Conservation (phyloP, 805 yeast species). For the Saturnispora serradocipensis region DNA sequence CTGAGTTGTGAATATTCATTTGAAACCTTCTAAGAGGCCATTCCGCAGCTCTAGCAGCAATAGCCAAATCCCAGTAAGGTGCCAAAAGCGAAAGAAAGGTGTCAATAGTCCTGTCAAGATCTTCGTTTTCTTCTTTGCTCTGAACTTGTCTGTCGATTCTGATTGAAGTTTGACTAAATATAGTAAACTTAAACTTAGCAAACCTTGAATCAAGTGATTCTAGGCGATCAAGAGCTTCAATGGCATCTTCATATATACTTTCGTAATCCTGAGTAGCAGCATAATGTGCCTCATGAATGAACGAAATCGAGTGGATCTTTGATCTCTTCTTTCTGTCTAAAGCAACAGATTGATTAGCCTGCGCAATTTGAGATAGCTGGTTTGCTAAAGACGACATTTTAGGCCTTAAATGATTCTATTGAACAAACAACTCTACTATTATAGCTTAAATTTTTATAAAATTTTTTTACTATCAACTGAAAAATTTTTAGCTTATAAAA, state of each 20-base stretch:
- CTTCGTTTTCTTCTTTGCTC: slow-evolving; percentile 64
- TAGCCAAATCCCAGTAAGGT: slow-evolving; percentile 65
- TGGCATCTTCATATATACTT: slow-evolving; percentile 57
- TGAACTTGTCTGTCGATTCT: slow-evolving; percentile 76
- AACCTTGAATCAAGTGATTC: slow-evolving; percentile 69
- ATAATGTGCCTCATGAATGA: slow-evolving; percentile 72
- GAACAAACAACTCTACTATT: not conserved
- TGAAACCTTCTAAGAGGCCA: slow-evolving; percentile 93
- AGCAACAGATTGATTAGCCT: slow-evolving; percentile 59
- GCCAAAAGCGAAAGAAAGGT: slow-evolving; percentile 67
- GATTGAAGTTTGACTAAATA: slow-evolving; percentile 79
- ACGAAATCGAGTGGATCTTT: slow-evolving; percentile 79
- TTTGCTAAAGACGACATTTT: slow-evolving; percentile 52
- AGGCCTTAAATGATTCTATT: not conserved
- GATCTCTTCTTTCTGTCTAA: slow-evolving; percentile 81
- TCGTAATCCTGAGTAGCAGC: slow-evolving; percentile 96
- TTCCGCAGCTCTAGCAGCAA: slow-evolving; percentile 77
- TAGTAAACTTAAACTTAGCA: slow-evolving; percentile 52
- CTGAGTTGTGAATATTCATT: slow-evolving; percentile 73
- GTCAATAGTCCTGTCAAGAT: slow-evolving; percentile 64
- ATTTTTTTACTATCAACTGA: not conserved
- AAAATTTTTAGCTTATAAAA: too few relatives aligned
- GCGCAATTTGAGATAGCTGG: slow-evolving; percentile 67
- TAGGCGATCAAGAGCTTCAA: slow-evolving; percentile 70
- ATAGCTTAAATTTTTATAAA: not conserved